Evolutionary conservation across 2,329 filamentous ascomycete genomes (phyloP), one percentile per base, ranked within the genome.

Genomic region (Aspergillus intermedius): DNA sequence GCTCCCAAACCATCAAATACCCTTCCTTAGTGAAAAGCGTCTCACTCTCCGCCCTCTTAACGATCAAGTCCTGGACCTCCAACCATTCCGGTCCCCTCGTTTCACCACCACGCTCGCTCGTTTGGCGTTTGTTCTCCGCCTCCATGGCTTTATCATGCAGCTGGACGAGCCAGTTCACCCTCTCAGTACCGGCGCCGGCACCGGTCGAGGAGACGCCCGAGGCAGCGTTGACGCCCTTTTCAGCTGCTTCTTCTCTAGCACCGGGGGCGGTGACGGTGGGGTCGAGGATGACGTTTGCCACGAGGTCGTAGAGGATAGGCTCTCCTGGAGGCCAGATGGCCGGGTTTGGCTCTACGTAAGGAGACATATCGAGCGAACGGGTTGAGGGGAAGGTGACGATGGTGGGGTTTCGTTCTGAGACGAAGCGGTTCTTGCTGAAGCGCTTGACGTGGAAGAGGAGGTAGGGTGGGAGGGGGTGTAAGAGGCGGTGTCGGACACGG

Each of bases 1-100:
- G 78, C 75, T 97, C 93, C 93, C 93, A 97, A 41, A 98, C 82
- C 80, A 97, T 94, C 50, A 97, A 72, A 75, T 97, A 97, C 48
- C 87, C 87, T 77, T 98, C 93, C 46, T 91, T 89, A 0, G 94
- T 86, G 63, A 95, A 95, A 56, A 98, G 67, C 59, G 95, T 79
- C 74, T 98, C 91, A 54, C 82, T 87, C 69, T 91, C 86, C 17
- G 93, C 87, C 69, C 85, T 84, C 65, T 96, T 88, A 5, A 98
- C 91, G 65, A 86, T 96, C 57, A 98, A 67, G 73, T 98, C 93
- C 74, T 98, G 93, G 48, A 91, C 86, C 50, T 94, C 87, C 46
- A 94, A 81, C 93, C 93, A 98, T 66, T 94, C 87, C 30, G 87
- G 86, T 19, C 85, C 61, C 32, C 65, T 65, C 47, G 68, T 58